Evolutionary conservation across 345 rosid species (phyloP), one percentile per base, ranked within the genome.

Genomic region (Citrus unshiu): DNA sequence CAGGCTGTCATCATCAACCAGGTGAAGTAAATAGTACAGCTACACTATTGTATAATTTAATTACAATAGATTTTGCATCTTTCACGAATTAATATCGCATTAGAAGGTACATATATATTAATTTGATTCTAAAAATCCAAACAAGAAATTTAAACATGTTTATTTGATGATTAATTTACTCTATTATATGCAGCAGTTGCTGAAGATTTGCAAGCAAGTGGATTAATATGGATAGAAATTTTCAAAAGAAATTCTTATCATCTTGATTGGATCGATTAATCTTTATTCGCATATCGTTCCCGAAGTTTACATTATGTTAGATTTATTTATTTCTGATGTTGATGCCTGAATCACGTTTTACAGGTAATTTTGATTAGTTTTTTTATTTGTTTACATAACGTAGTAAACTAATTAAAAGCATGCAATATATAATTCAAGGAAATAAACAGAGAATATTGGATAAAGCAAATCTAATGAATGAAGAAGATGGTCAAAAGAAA

Each of bases 331-430:
- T 7, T 32, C 3, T 22, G 75, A 72, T 60, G 49, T 60, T 60
- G 35, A 73, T 18, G 4, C 63, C 66, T 34, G 56, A 32, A 76
- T n/a, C 64, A 76, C 25, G 72, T 66, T 76, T 75, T 74, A 21
- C 43, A 2, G 5, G 4, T 73, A 37, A 62, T 61, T 75, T 63
- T 0, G 5, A 18, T 63, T 30, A 7, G 13, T 63, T 30, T 25
- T 43, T 43, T 43, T 3, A 70, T 35, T 67, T 9, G 30, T 5
- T 63, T 63, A 32, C 68, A 30, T 34, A 30, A 5, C 37, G 6
- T 65, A 19, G 21, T 12, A 73, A 34, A 57, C 3, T 22, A 14
- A 58, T 57, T 3, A 59, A 34, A 34, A 30, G 37, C 19, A 12
- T 22, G 16, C 6, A 54, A 56, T 34, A 72, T 57, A 58, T 12